phyloP scores from a whole-genome alignment of 1,284 basidiomycete genomes.

The Laetiporus sulphureus region DNA sequence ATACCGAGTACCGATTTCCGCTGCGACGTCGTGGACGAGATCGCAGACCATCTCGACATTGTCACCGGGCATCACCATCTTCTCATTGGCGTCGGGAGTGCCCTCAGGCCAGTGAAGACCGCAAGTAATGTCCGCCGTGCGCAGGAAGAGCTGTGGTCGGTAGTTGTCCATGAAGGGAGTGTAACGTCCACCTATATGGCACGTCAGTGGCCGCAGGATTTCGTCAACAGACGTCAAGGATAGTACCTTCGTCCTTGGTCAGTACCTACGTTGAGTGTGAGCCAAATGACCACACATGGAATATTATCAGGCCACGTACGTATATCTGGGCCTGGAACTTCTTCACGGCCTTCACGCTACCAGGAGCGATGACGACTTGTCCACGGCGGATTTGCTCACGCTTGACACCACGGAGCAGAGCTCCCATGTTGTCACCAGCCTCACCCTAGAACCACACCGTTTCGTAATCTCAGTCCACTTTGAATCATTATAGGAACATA shows the following conservation, averaged over 20 bases:
- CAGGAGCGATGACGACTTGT: constrained; percentile 86
- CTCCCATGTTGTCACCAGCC: constrained; percentile 99
- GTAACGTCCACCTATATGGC: constrained; percentile 73
- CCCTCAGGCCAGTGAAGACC: constrained; percentile 84
- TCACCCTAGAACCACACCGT: constrained; percentile 54
- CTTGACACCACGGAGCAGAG: constrained; percentile 94
- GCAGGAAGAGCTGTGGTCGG: constrained; percentile 93
- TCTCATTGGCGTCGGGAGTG: constrained; percentile 69
- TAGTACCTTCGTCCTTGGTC: constrained; percentile 85
- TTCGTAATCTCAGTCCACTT: constrained; percentile 4
- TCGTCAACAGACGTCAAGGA: not conserved
- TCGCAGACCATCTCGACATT: constrained; percentile 92
- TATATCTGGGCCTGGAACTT: constrained; percentile 94
- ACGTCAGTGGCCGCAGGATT: no score
- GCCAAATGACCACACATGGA: not conserved
- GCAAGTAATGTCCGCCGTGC: constrained; percentile 93
- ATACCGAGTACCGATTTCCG: constrained; percentile 85
- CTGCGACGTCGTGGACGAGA: constrained; percentile 84
- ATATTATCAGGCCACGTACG: constrained; percentile 34
- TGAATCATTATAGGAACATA: constrained; percentile 24
- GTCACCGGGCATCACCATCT: constrained; percentile 98
- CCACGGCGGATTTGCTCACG: constrained; percentile 95
- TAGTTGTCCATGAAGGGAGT: constrained; percentile 98
- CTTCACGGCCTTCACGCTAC: constrained; percentile 91
- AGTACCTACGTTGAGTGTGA: constrained; percentile 50